phyloP scores from a whole-genome alignment of 805 yeast genomes.

The Kazachstania africana region DNA sequence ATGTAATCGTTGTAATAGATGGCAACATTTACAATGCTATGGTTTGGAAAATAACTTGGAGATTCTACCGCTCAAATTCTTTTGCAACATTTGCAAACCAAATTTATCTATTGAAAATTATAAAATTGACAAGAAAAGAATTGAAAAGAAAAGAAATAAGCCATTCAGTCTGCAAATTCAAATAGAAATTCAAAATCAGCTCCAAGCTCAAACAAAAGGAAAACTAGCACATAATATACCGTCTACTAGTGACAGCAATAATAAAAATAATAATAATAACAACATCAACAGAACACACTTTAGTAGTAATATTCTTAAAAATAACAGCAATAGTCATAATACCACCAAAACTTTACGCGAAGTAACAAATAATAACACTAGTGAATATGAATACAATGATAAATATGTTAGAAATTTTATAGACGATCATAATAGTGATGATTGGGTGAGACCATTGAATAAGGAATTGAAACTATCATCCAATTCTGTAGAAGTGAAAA shows the following conservation, averaged over 20 bases:
- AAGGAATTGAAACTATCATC: slow-evolving; percentile 16
- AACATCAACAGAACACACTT: slow-evolving; percentile 23
- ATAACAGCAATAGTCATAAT: slow-evolving; percentile 7
- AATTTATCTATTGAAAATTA: slow-evolving; percentile 34
- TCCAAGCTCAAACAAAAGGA: slow-evolving; percentile 2
- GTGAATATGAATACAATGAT: slow-evolving; percentile 36
- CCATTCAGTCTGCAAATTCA: background rate
- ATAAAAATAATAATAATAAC: slow-evolving; percentile 12
- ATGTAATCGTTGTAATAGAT: slow-evolving; percentile 82
- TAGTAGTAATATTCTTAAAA: too few relatives aligned
- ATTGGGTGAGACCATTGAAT: slow-evolving; percentile 9
- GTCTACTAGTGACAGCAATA: slow-evolving; percentile 8
- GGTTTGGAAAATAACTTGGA: slow-evolving; percentile 50
- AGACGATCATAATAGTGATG: slow-evolving; percentile 35
- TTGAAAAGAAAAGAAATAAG: slow-evolving; percentile 1
- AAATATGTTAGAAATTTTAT: slow-evolving; percentile 32
- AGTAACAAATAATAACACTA: slow-evolving; percentile 25
- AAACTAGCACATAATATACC: slow-evolving; percentile 6
- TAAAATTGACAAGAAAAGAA: slow-evolving; percentile 27
- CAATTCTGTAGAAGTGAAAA: slow-evolving; percentile 34
- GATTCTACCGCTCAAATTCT: slow-evolving; percentile 72
- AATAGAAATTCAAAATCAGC: background rate
- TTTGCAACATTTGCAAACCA: slow-evolving; percentile 68
- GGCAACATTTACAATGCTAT: slow-evolving; percentile 95
- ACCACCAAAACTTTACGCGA: slow-evolving; percentile 26